Evolutionary conservation across 257 asterid species (phyloP), one percentile per base, ranked within the genome.

Genomic region (Cynanchum wilfordii): DNA sequence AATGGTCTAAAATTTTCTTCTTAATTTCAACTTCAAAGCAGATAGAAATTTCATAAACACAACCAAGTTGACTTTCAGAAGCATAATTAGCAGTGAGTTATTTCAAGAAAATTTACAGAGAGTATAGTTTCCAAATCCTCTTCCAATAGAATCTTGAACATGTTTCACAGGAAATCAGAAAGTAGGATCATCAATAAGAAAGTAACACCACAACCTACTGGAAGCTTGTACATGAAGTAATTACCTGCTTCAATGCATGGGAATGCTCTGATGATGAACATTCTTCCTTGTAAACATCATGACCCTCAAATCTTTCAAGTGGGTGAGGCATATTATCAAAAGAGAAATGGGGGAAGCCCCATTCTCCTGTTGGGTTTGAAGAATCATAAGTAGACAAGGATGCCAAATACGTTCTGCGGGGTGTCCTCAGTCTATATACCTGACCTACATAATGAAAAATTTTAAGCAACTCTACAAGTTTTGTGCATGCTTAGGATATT

Each of bases 291-390:
- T 50, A 77, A 67, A 73, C 69, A 33, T 64, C 75, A 68, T 65
- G 74, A 69, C 73, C 79, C 81, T 80, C 80, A 70, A 71, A n/a
- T 52, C 75, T 74, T 44, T 81, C 76, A 57, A 58, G 72, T 76
- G 81, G 81, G 24, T 84, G 75, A 42, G 60, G 63, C 30, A 72
- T 80, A 66, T 70, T 70, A 79, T 73, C 69, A 33, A 82, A 47
- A 50, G 90, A 88, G 70, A 94, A 77, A 75, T 83, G 87, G 3
- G 99, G 96, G 74, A 87, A 94, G 70, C 88, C 84, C 98, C 98
- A 91, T 56, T 85, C 90, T 80, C 86, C 88, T 13, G 98, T 89
- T 59, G 97, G 98, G 78, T 91, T 79, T 47, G 96, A 86, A 73
- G 97, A 88, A 89, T 91, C 97, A 72, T 88, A 89, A 66, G 71